Evolutionary conservation across 257 asterid genomes (phyloP).

Genomic region (Solanum chilense): DNA sequence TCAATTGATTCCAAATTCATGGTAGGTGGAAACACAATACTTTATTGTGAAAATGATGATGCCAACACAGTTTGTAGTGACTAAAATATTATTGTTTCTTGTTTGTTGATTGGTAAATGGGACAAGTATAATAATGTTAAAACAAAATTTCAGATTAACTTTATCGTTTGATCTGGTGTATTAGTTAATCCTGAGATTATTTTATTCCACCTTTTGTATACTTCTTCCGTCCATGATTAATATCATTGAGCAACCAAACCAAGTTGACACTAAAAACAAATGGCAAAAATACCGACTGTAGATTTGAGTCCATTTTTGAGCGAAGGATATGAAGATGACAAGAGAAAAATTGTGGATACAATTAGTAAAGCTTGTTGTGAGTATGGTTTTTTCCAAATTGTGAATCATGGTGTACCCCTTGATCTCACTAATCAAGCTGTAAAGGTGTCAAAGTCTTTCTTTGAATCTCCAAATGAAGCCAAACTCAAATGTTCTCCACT

Average conservation of each 20-base stretch:
- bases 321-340: conserved; percentile 11
- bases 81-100: no score
- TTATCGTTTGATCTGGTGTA: no score
- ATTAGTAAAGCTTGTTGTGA: conserved; percentile 31
- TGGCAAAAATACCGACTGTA: conserved; percentile 28
- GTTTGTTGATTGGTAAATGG: background rate
- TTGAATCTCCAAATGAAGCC: conserved; percentile 21
- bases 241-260: background rate
- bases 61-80: background rate
- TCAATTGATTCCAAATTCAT: background rate
- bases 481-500: conserved; percentile 20
- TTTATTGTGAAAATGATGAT: background rate
- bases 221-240: no score
- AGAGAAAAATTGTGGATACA: conserved; percentile 9
- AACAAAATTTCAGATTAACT: no score
- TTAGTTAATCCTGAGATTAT: no score
- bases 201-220: no score
- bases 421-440: conserved; percentile 25
- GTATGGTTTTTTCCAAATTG: conserved; percentile 36
- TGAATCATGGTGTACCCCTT: conserved; percentile 38
- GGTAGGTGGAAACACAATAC: background rate
- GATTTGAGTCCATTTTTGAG: conserved; percentile 34
- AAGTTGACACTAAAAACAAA: background rate
- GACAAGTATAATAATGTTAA: background rate
- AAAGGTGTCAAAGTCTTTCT: conserved; percentile 20